Conservation (phyloP, 192 early-diverging fungal genomes). For the Linnemannia zychae region DNA sequence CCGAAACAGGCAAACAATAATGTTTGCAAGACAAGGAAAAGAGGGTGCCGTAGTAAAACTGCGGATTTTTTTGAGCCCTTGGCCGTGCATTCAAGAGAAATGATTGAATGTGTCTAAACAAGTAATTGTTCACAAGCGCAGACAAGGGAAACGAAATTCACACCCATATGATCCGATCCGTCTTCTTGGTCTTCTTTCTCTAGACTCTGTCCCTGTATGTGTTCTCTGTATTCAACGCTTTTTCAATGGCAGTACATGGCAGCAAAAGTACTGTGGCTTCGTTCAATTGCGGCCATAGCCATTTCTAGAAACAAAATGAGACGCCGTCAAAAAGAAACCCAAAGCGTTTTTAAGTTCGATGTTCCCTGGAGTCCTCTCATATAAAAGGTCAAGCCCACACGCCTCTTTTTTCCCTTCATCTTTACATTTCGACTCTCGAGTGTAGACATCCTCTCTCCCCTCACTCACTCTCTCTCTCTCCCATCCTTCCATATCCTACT, state of each 20-base stretch:
- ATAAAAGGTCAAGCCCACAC: no score
- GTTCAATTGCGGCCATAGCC: background rate
- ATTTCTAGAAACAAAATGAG: background rate
- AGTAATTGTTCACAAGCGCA: background rate
- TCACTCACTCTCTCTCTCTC: background rate
- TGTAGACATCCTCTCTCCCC: background rate
- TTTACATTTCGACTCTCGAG: background rate
- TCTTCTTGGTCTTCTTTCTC: no score
- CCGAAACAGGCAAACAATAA: background rate
- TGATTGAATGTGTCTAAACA: background rate
- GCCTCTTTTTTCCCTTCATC: background rate
- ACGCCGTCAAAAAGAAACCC: no score
- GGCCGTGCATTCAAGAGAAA: background rate
- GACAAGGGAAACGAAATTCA: background rate
- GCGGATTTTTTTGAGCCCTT: conserved; percentile 3
- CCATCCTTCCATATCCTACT: background rate
- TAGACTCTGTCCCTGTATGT: no score
- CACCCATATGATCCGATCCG: no score
- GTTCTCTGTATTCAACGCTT: no score
- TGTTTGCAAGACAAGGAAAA: background rate
- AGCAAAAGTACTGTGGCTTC: no score
- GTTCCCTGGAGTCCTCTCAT: no score
- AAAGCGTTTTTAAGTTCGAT: no score
- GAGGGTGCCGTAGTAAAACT: conserved; percentile 3
- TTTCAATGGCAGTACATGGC: no score